Evolutionary conservation across 2,329 filamentous ascomycete species (phyloP), one percentile per base, ranked within the genome.

Genomic region (Dothidotthia symphoricarpi): DNA sequence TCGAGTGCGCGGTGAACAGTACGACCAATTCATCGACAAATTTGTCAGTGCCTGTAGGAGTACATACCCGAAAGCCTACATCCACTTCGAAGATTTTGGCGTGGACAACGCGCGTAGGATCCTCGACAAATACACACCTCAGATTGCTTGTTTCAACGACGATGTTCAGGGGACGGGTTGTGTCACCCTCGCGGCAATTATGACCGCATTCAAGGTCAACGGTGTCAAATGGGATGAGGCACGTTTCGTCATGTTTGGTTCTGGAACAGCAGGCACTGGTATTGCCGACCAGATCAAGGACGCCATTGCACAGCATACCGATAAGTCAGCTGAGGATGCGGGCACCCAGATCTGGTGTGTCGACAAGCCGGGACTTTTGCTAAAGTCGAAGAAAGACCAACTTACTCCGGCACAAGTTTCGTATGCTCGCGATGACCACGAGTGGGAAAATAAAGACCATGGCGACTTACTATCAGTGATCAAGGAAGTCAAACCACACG

Each of bases 51-150:
- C 80, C 0, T 83, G 83, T 0, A 73, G 81, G 29, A 80, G 83
- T 51, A 73, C 81, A 2, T 95, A 84, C 44, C 89, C 89, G 0
- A 81, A 76, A 30, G 88, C 89, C 0, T 91, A 90, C 53, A 83
- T 95, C 14, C 88, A 95, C 57, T 95, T 94, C 59, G 87, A 95
- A 56, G 89, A 95, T 58, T 94, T 95, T 69, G 88, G 88, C 1
- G 69, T 94, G 0, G 66, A 66, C 1, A 95, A 95, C 55, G 86
- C 87, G 0, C 75, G 85, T 19, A 78, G 86, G 3, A 78, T 95
- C 2, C 73, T 95, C 1, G 86, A 95, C 43, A 77, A 75, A 24
- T 95, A 93, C 55, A 78, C 83, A 1, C 75, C 82, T 0, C 59
- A 85, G 33, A 83, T 91, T 6, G 76, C 88, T 0, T 94, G 88